Conservation (phyloP, 805 yeast species). For the Diddensiella caesifluorescens region DNA sequence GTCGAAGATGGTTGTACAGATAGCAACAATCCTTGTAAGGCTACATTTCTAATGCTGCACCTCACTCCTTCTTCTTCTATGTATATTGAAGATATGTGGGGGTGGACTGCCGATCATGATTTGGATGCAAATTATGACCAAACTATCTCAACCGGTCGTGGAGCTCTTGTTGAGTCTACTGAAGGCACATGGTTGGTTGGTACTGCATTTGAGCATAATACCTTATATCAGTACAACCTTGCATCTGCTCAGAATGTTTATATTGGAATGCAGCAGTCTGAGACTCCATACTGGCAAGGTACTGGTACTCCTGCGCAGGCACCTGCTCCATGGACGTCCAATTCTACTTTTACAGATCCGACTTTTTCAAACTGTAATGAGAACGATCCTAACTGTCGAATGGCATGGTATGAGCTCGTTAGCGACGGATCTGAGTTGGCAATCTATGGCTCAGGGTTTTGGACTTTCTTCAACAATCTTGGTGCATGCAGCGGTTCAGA, state of each 20-base stretch:
- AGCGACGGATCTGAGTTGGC: constrained; percentile 4
- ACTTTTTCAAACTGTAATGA: constrained; percentile 5
- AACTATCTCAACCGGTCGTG: constrained; percentile 10
- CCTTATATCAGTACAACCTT: constrained; percentile 8
- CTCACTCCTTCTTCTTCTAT: constrained; percentile 6
- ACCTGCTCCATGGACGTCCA: constrained; percentile 9
- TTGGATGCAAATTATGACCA: constrained; percentile 5
- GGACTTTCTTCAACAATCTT: constrained; percentile 9
- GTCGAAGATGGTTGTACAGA: constrained; percentile 2
- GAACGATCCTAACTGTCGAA: constrained; percentile 8
- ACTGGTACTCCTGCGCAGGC: constrained; percentile 7
- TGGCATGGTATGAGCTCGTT: constrained; percentile 10
- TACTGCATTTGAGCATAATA: constrained; percentile 10
- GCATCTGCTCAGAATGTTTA: constrained; percentile 7
- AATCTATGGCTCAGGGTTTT: constrained; percentile 9
- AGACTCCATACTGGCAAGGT: constrained; percentile 11
- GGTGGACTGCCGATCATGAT: constrained; percentile 13
- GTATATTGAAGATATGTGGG: constrained; percentile 11
- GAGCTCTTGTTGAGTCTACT: constrained; percentile 6
- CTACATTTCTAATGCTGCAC: constrained; percentile 7
- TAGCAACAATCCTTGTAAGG: constrained; percentile 6
- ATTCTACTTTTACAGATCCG: constrained; percentile 4
- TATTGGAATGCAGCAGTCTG: constrained; percentile 9
- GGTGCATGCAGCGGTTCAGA: constrained; percentile 5
- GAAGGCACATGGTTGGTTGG: constrained; percentile 8